phyloP scores from a whole-genome alignment of 192 early-diverging fungal genomes.

The Umbelopsis sp. region DNA sequence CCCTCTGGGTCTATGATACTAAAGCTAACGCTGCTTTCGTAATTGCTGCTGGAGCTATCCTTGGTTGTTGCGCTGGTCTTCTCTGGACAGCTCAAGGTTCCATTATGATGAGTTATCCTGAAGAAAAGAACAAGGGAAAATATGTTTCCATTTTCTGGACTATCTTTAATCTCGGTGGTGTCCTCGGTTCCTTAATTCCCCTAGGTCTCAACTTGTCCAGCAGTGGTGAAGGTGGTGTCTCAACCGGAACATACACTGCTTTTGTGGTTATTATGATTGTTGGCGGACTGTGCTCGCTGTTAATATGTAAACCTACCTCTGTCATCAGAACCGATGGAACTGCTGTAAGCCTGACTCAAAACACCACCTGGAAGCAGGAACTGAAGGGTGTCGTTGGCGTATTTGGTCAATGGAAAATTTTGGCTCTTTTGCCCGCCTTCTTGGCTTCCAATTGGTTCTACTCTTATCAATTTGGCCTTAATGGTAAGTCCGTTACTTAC shows the following conservation, averaged over 20 bases:
- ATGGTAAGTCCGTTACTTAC: slow-evolving; percentile 23
- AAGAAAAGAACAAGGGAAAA: slow-evolving; percentile 77
- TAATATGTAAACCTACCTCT: slow-evolving; percentile 38
- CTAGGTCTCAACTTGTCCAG: slow-evolving; percentile 35
- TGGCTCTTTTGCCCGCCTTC: slow-evolving; percentile 67
- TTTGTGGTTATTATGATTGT: slow-evolving; percentile 37
- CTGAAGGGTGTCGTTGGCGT: slow-evolving; percentile 49
- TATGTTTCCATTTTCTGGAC: slow-evolving; percentile 87
- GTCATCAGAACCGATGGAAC: slow-evolving; percentile 70
- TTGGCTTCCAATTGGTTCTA: slow-evolving; percentile 80
- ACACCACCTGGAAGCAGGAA: slow-evolving; percentile 62
- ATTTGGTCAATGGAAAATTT: slow-evolving; percentile 63
- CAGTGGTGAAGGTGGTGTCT: slow-evolving; percentile 28
- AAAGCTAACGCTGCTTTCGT: slow-evolving; percentile 58
- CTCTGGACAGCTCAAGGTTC: slow-evolving; percentile 75
- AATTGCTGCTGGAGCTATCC: slow-evolving; percentile 75
- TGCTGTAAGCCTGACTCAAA: slow-evolving; percentile 57
- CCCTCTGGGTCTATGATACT: slow-evolving; percentile 59
- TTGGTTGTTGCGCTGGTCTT: slow-evolving; percentile 79
- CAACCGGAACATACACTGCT: slow-evolving; percentile 32
- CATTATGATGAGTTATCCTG: slow-evolving; percentile 85
- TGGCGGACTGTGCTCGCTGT: slow-evolving; percentile 19
- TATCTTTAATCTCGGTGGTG: slow-evolving; percentile 82
- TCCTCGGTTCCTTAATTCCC: slow-evolving; percentile 73
- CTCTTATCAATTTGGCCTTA: slow-evolving; percentile 71